These are phyloP conservation scores for Mangifera indica DNA, from an alignment of 345 rosid species.

Conservation along the genomic window DNA sequence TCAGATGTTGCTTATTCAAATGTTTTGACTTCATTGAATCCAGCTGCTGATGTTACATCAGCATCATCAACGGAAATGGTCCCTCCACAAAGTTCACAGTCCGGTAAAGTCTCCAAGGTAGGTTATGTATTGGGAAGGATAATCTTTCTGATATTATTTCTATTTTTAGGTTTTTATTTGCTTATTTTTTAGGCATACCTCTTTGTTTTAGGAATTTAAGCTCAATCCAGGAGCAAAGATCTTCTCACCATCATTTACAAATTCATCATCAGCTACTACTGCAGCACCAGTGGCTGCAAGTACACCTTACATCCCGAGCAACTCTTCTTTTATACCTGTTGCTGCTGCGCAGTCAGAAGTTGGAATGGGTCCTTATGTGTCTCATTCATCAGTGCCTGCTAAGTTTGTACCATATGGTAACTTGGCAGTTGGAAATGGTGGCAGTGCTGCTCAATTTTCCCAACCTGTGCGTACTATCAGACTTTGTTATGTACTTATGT, in stretches of 20 bases:
- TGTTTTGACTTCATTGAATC: conserved; percentile 32
- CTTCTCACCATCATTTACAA: conserved; percentile 68
- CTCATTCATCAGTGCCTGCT: conserved; percentile 46
- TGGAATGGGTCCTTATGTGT: conserved; percentile 47
- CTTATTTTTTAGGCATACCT: neutral
- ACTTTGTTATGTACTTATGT: conserved; percentile 3
- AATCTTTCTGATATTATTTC: neutral
- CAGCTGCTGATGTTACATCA: conserved; percentile 25
- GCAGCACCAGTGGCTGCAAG: conserved; percentile 43
- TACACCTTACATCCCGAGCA: conserved; percentile 50
- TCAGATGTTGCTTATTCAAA: conserved; percentile 33
- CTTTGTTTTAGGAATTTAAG: conserved; percentile 64
- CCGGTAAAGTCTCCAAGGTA: conserved; percentile 60
- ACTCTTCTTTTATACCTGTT: conserved; percentile 46
- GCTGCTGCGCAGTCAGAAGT: conserved; percentile 55
- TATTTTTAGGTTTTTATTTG: neutral
- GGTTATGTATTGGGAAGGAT: conserved; percentile 15
- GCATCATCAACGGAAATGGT: conserved; percentile 42
- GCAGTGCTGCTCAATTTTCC: conserved; percentile 42
- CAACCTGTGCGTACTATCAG: conserved; percentile 57
- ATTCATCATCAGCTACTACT: conserved; percentile 40
- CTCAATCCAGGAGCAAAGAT: conserved; percentile 81
- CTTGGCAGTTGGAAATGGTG: conserved; percentile 48
- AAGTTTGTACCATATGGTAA: conserved; percentile 58
- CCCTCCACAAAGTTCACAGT: conserved; percentile 43